Percentiles rank a stretch among this genome's conserved stretches.
Evolutionary conservation across 2,329 filamentous ascomycete genomes (phyloP).

Genomic region (Penicillium italicum): DNA sequence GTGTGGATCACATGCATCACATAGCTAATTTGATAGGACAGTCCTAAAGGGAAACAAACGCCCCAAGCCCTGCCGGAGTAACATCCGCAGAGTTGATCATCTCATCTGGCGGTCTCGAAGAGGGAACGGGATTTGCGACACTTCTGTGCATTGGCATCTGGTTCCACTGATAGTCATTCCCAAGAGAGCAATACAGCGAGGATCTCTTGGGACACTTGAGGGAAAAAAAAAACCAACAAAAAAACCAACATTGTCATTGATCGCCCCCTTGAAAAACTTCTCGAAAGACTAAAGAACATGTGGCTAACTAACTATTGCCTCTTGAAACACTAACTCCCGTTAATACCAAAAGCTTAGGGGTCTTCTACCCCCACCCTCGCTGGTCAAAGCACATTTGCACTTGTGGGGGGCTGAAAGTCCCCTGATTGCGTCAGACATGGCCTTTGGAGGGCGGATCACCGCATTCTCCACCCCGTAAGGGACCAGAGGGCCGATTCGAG

Average conservation of each 20-base stretch:
- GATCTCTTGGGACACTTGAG: constrained; percentile 15
- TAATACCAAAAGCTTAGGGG: constrained; percentile 8
- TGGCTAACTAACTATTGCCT: not conserved
- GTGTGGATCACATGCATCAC: not conserved
- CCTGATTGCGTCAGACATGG: constrained; percentile 30
- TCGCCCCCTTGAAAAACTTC: not conserved
- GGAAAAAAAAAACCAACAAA: too few species aligned
- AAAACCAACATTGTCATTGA: not conserved
- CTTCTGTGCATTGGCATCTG: constrained; percentile 12
- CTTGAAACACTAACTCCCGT: not conserved
- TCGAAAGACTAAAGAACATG: not conserved
- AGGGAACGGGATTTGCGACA: constrained; percentile 10
- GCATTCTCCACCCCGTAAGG: constrained; percentile 39
- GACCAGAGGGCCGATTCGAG: constrained; percentile 33
- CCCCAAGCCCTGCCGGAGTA: constrained; percentile 5
- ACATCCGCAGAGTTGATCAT: constrained; percentile 11
- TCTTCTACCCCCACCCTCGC: not conserved
- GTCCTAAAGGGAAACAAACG: not conserved
- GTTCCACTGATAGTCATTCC: constrained; percentile 31
- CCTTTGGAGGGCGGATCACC: constrained; percentile 30
- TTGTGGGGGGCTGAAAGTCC: not conserved
- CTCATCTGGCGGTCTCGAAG: constrained; percentile 2
- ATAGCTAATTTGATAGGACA: not conserved
- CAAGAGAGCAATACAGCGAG: constrained; percentile 20
- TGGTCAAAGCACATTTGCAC: constrained; percentile 8